Base-by-base conservation (phyloP, 331 rosid species). In the Cucumis variabilis region DNA sequence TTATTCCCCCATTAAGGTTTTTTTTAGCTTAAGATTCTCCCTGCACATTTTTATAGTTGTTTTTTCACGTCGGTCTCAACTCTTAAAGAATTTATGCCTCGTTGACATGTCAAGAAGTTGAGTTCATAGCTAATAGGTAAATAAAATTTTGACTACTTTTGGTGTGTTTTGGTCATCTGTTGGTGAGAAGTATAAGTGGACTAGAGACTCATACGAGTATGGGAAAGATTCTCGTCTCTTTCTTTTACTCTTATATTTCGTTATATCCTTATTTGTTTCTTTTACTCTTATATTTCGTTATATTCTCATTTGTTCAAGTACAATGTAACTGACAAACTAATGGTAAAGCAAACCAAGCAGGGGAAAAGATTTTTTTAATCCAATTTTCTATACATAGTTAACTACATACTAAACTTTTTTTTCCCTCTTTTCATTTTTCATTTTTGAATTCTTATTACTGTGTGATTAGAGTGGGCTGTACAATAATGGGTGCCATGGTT, bases 91-190 rank as follows among this genome's bases (percentile, higher is more conserved):
- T 48, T n/a, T 46, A 76, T 76, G 82, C 33, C 37, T 23, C 2
- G 58, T 76, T 76, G 63, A 24, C 82, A 48, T 76, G 63, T 48
- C 82, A 76, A 76, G 23, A 76, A 76, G 3, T 76, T 76, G 33
- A 14, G 14, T 48, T 48, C 48, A 76, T n/a, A 76, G 30, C 82
- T 46, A 23, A 76, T 13, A 48, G 82, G 37, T 76, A 16, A 76
- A 76, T 4, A 13, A 48, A 76, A n/a, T 3, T 75, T 76, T 13
- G 12, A 75, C 60, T 46, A 24, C 14, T 48, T 21, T 48, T 76
- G 30, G 82, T n/a, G 82, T 14, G 63, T 23, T 76, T 21, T 48
- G 63, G 63, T 30, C 37, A n/a, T 19, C 21, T 41, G 58, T 74
- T 74, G 58, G 17, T 41, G 58, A 74, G 53, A 21, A 74, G 55